Evolutionary conservation across 2,329 filamentous ascomycete species (phyloP).

Genomic region (Penicillium sp.): DNA sequence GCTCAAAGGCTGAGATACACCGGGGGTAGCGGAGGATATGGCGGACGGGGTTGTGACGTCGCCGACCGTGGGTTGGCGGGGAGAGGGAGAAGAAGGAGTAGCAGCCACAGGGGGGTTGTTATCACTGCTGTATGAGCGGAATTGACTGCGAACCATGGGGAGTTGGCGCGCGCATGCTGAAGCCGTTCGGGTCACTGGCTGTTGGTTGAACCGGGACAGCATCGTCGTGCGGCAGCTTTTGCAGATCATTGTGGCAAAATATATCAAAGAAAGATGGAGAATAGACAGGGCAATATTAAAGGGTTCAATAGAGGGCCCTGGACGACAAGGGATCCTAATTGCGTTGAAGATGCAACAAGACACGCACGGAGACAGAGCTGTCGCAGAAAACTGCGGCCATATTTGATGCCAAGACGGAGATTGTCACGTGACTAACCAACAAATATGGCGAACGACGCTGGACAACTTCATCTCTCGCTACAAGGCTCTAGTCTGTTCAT

Average conservation of each 20-base stretch:
- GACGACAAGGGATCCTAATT: background rate
- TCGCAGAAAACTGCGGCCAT: constrained; percentile 31
- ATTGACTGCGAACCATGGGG: constrained; percentile 25
- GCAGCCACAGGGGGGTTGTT: constrained; percentile 22
- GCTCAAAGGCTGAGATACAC: constrained; percentile 36
- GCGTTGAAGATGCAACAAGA: constrained; percentile 4
- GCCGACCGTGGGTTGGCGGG: constrained; percentile 27
- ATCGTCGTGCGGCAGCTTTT: constrained; percentile 35
- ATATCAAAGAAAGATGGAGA: background rate
- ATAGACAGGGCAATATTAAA: background rate
- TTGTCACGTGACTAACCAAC: constrained; percentile 19
- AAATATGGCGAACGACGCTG: background rate
- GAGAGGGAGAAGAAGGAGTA: constrained; percentile 25
- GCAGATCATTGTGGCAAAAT: constrained; percentile 32
- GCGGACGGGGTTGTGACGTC: constrained; percentile 30
- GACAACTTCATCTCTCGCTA: background rate
- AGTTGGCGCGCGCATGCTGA: constrained; percentile 25
- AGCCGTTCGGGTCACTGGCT: constrained; percentile 23
- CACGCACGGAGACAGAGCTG: constrained; percentile 9
- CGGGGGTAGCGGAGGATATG: constrained; percentile 34
- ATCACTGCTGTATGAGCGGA: constrained; percentile 29
- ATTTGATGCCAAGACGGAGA: constrained; percentile 31
- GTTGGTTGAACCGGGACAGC: constrained; percentile 32
- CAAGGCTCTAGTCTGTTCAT: background rate
- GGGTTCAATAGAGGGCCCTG: background rate